phyloP scores from a whole-genome alignment of 2,329 filamentous ascomycete species.

The Aspergillus caelatus region DNA sequence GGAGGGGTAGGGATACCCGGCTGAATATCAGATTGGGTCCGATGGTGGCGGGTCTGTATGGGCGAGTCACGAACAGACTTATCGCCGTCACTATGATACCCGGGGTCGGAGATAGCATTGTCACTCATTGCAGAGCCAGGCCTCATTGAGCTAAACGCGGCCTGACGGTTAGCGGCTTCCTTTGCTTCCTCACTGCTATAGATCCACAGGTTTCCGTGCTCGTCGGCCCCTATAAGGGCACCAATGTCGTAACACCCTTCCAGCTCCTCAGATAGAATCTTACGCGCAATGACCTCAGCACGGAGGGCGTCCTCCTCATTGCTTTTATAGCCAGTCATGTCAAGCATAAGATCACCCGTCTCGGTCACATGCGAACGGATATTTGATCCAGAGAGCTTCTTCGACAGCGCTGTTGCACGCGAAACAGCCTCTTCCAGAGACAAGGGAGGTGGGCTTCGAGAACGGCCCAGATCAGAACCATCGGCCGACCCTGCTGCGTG shows the following conservation, averaged over 20 bases:
- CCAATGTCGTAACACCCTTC: constrained; percentile 97
- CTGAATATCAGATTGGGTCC: constrained; percentile 70
- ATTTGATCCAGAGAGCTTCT: constrained; percentile 84
- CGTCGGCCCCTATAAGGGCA: constrained; percentile 90
- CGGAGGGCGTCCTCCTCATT: constrained; percentile 89
- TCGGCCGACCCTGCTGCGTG: constrained; percentile 16
- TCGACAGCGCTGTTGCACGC: constrained; percentile 80
- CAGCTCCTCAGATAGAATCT: constrained; percentile 88
- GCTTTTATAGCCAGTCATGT: constrained; percentile 96
- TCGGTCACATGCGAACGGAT: constrained; percentile 93
- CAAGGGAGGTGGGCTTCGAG: constrained; percentile 76
- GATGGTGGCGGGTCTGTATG: constrained; percentile 49
- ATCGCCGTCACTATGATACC: constrained; percentile 87
- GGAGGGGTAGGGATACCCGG: constrained; percentile 66
- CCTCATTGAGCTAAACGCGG: constrained; percentile 55
- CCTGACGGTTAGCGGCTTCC: constrained; percentile 74
- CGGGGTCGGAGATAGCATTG: constrained; percentile 89
- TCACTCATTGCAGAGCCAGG: constrained; percentile 58
- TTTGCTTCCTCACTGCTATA: constrained; percentile 98
- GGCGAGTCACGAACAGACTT: constrained; percentile 70
- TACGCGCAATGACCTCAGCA: constrained; percentile 89
- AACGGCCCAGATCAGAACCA: constrained; percentile 47
- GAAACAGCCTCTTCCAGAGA: constrained; percentile 75
- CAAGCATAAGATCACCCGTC: constrained; percentile 90
- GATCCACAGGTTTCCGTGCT: constrained; percentile 98